Evolutionary conservation across 2,329 filamentous ascomycete species (phyloP).

Genomic region (Metarhizium humberi): DNA sequence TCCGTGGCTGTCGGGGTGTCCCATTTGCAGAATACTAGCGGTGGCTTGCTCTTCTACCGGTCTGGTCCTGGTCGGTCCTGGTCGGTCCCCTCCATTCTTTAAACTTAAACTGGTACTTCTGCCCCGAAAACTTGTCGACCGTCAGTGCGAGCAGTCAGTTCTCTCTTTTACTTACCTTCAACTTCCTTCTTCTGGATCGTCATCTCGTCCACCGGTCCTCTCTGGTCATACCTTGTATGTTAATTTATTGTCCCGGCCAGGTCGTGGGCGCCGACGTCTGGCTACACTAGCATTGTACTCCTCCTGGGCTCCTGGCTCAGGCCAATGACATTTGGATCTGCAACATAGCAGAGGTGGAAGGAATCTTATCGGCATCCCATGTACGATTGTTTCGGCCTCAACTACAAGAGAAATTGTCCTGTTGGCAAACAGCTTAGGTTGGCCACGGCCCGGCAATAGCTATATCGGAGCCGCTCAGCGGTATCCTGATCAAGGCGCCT

Average conservation of each 20-base stretch:
- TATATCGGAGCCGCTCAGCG: background rate
- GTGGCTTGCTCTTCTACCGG: slow-evolving; percentile 4
- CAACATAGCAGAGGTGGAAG: background rate
- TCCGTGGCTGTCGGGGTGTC: background rate
- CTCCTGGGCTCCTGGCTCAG: background rate
- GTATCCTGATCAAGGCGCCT: slow-evolving; percentile 7
- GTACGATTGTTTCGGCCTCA: background rate
- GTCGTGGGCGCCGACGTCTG: background rate
- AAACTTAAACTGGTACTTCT: background rate
- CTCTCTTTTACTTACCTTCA: background rate
- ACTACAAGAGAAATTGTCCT: background rate
- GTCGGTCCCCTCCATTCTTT: slow-evolving; percentile 1
- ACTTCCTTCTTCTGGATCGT: background rate
- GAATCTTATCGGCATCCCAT: no score
- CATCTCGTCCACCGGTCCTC: background rate
- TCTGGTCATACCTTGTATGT: background rate
- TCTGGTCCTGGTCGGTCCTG: slow-evolving; percentile 1
- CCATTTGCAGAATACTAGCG: background rate
- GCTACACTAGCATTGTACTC: background rate
- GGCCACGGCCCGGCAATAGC: background rate
- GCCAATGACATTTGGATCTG: background rate
- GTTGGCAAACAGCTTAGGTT: background rate
- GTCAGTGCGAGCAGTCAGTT: background rate
- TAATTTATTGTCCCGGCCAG: background rate
- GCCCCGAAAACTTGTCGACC: background rate